These are phyloP conservation scores for Neonothopanus nambi DNA, from an alignment of 1,284 basidiomycete species.

Conservation along the genomic window DNA sequence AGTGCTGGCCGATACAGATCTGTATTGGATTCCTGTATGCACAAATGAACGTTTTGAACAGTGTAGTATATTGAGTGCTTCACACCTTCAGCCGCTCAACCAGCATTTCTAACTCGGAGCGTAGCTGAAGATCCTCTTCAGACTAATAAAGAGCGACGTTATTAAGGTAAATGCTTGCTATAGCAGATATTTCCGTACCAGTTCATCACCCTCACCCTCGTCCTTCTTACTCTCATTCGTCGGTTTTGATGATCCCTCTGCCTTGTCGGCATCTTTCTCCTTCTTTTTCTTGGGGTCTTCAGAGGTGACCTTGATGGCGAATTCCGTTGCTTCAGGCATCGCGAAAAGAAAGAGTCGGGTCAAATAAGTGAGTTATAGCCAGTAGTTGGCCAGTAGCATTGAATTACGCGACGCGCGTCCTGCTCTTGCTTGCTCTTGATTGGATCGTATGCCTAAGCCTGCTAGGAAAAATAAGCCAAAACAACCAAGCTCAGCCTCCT, in stretches of 20 bases:
- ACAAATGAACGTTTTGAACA: slow-evolving; percentile 67
- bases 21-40: slow-evolving; percentile 80
- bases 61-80: slow-evolving; percentile 70
- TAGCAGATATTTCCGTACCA: slow-evolving; percentile 54
- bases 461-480: too few species aligned
- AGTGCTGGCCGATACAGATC: slow-evolving; percentile 88
- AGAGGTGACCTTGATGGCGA: slow-evolving; percentile 60
- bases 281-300: slow-evolving; percentile 78
- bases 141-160: slow-evolving; percentile 50
- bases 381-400: neutral
- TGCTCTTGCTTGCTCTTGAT: slow-evolving; percentile 9
- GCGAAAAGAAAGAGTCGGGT: neutral
- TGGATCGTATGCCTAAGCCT: neutral
- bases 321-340: slow-evolving; percentile 61
- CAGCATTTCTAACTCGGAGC: slow-evolving; percentile 96
- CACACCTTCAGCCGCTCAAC: slow-evolving; percentile 89
- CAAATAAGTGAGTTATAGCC: neutral
- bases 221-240: slow-evolving; percentile 48
- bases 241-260: slow-evolving; percentile 43
- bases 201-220: slow-evolving; percentile 80
- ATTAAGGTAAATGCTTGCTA: slow-evolving; percentile 17
- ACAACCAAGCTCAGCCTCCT: too few species aligned
- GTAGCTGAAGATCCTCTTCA: slow-evolving; percentile 94
- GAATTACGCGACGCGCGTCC: slow-evolving; percentile 24
- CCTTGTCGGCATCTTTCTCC: slow-evolving; percentile 44